Conservation (phyloP, 140 eudicot genomes). For the Artemisia princeps region DNA sequence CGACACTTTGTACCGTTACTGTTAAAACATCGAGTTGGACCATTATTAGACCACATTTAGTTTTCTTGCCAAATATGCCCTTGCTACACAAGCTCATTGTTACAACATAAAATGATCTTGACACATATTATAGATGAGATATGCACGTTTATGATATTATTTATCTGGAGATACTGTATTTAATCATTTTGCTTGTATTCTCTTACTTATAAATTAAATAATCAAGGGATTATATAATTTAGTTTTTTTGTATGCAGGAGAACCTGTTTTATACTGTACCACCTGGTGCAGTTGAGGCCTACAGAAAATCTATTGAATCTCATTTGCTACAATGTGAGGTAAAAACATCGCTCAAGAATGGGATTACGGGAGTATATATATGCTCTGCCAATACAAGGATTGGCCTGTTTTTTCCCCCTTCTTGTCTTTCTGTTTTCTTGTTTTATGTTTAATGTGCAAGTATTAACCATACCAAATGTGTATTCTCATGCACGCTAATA, state of each 20-base stretch:
- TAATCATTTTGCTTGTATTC: constrained; percentile 7
- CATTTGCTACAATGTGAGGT: constrained; percentile 56
- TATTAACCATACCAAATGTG: too few relatives aligned
- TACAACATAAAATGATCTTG: constrained; percentile 11
- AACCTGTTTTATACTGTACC: constrained; percentile 62
- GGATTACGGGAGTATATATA: background rate
- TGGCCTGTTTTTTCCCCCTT: background rate
- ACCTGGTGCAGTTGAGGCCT: constrained; percentile 60
- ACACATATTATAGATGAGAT: constrained; percentile 4
- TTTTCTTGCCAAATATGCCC: background rate
- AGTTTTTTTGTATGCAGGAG: constrained; percentile 39
- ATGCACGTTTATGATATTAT: constrained; percentile 4
- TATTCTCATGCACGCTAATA: too few relatives aligned
- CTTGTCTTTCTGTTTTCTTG: background rate
- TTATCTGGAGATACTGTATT: background rate
- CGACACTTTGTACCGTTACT: constrained; percentile 3
- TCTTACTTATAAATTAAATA: background rate
- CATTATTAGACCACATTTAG: background rate
- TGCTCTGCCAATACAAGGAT: constrained; percentile 5
- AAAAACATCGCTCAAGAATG: constrained; percentile 21
- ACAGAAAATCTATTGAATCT: constrained; percentile 55
- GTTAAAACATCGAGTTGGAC: background rate
- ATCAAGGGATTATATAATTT: constrained; percentile 3
- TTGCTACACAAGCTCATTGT: constrained; percentile 18
- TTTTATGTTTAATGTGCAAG: too few relatives aligned